Evolutionary conservation across 768 basidiomycete genomes (phyloP).

Genomic region (Tylopilus vinaceipallidus): DNA sequence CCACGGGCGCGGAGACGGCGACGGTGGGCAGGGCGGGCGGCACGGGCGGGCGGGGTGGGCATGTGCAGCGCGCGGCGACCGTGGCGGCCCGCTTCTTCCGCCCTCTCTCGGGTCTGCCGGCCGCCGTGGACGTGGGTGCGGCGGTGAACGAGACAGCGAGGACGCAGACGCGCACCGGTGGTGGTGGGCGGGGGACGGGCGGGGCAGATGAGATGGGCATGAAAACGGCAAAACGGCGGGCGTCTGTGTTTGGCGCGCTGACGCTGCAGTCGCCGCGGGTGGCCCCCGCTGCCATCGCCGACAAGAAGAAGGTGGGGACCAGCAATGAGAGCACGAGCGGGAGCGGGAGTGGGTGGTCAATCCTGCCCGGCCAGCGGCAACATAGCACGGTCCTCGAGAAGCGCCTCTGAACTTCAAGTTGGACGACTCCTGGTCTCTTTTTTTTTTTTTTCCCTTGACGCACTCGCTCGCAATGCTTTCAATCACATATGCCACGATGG

Average conservation of each 20-base stretch:
- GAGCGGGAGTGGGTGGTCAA: conserved; percentile 9
- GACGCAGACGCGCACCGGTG: neutral
- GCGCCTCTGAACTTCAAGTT: neutral
- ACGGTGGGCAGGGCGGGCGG: neutral
- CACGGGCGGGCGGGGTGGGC: neutral
- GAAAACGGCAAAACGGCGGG: conserved; percentile 25
- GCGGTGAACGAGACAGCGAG: neutral
- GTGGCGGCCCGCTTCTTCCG: conserved; percentile 20
- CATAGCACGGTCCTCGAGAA: conserved; percentile 8
- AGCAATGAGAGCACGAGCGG: neutral
- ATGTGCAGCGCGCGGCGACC: conserved; percentile 13
- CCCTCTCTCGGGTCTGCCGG: neutral
- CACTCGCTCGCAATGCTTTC: neutral
- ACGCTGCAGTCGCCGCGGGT: conserved; percentile 5
- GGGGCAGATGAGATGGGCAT: conserved; percentile 16
- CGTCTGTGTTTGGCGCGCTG: conserved; percentile 14
- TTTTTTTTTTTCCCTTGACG: neutral
- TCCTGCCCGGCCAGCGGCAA: conserved; percentile 3
- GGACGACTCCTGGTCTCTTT: neutral
- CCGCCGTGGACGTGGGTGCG: too few relatives aligned
- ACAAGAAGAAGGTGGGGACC: conserved; percentile 1
- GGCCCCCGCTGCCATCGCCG: conserved; percentile 1
- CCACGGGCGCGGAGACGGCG: too few relatives aligned
- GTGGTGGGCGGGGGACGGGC: neutral
- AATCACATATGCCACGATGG: neutral